Evolutionary conservation across 1,139 yeast species (phyloP).

Genomic region (Arxiozyma heterogenica): DNA sequence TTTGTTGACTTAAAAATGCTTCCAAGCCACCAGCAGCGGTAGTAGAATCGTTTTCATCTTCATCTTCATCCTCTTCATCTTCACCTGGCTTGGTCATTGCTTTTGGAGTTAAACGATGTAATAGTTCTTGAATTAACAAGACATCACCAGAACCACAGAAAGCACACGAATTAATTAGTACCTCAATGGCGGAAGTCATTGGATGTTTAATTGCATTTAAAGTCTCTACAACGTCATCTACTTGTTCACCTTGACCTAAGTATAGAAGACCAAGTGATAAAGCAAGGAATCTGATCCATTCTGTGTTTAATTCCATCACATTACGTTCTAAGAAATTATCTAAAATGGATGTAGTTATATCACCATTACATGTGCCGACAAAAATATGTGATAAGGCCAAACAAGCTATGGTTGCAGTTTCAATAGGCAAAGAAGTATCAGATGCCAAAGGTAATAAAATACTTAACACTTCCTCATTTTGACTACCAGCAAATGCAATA

Average conservation of each 20-base stretch:
- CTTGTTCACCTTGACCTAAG: conserved; percentile 91
- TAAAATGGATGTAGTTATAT: conserved; percentile 79
- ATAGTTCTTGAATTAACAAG: conserved; percentile 80
- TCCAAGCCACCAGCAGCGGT: conserved; percentile 31
- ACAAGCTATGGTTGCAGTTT: conserved; percentile 78
- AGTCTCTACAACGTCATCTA: conserved; percentile 90
- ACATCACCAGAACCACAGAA: conserved; percentile 98
- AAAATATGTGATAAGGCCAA: conserved; percentile 88
- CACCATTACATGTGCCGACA: conserved; percentile 95
- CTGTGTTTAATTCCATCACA: conserved; percentile 63
- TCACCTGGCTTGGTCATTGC: conserved; percentile 38
- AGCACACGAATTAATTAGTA: conserved; percentile 85
- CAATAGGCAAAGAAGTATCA: conserved; percentile 67
- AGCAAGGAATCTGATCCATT: conserved; percentile 85
- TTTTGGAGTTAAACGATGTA: conserved; percentile 75
- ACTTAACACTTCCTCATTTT: conserved; percentile 73
- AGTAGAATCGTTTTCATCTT: conserved; percentile 12
- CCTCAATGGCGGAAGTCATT: conserved; percentile 79
- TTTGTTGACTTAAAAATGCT: conserved; percentile 22
- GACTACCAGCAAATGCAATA: conserved; percentile 90
- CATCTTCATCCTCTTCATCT: conserved; percentile 38
- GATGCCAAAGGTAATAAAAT: conserved; percentile 77
- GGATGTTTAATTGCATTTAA: conserved; percentile 95
- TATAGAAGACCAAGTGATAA: conserved; percentile 86
- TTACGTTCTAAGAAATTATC: conserved; percentile 87